Percentiles rank a stretch among this genome's conserved stretches.
These are phyloP conservation scores for Scedosporium apiospermum DNA, from an alignment of 2,329 filamentous ascomycete species.

Conservation along the genomic window DNA sequence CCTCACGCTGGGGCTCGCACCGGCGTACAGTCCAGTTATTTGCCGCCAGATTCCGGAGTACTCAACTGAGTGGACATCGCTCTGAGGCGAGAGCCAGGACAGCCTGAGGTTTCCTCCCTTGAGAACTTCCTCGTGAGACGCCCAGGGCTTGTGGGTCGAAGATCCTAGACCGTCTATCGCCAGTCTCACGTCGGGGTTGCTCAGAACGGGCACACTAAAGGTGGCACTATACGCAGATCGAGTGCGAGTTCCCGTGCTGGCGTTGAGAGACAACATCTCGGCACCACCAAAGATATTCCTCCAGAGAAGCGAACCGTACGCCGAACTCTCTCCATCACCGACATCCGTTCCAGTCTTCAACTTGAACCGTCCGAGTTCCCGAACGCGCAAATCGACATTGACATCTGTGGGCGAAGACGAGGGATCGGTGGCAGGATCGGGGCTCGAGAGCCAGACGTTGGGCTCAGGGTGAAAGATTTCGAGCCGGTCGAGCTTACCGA, in stretches of 20 bases:
- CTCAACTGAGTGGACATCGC: slow-evolving; percentile 65
- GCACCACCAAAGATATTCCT: slow-evolving; percentile 93
- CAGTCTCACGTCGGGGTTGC: slow-evolving; percentile 72
- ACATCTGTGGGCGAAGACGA: slow-evolving; percentile 67
- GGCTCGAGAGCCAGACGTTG: slow-evolving; percentile 71
- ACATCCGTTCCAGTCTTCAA: slow-evolving; percentile 93
- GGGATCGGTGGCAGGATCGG: slow-evolving; percentile 53
- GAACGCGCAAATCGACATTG: slow-evolving; percentile 73
- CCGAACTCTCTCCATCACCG: slow-evolving; percentile 87
- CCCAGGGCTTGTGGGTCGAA: slow-evolving; percentile 82
- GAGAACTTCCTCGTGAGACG: slow-evolving; percentile 83
- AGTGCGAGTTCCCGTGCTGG: slow-evolving; percentile 80
- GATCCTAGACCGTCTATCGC: slow-evolving; percentile 75
- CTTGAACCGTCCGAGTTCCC: slow-evolving; percentile 73
- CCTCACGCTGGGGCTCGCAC: slow-evolving; percentile 73
- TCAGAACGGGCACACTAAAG: slow-evolving; percentile 72
- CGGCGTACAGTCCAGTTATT: slow-evolving; percentile 65
- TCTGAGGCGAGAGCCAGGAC: slow-evolving; percentile 57
- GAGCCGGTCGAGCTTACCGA: slow-evolving; percentile 63
- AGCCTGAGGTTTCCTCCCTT: slow-evolving; percentile 70
- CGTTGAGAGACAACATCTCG: slow-evolving; percentile 79
- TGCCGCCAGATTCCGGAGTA: slow-evolving; percentile 84
- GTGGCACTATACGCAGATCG: slow-evolving; percentile 83
- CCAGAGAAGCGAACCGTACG: slow-evolving; percentile 77
- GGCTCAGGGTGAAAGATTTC: slow-evolving; percentile 83